Percentiles rank a stretch among this genome's conserved stretches.
phyloP scores from a whole-genome alignment of 352 stramenopile genomes.

The Phytopythium kandeliae region DNA sequence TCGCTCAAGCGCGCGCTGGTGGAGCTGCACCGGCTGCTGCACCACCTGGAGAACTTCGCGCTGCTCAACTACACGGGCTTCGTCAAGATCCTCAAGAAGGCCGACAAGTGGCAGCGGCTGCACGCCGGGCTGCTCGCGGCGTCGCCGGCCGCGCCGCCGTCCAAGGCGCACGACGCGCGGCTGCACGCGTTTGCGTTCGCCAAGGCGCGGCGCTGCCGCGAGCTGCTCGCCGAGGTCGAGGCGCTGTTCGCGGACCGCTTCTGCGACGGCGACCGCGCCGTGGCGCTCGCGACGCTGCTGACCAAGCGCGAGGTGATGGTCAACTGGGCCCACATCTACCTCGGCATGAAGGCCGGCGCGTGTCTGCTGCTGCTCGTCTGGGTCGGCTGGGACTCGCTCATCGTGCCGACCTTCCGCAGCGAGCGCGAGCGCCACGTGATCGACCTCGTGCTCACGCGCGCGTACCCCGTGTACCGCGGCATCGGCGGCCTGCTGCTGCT shows the following conservation, averaged over 20 bases:
- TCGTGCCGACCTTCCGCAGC: slow-evolving; percentile 70
- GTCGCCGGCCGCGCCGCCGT: slow-evolving; percentile 28
- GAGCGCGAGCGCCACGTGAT: slow-evolving; percentile 68
- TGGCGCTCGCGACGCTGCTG: slow-evolving; percentile 78
- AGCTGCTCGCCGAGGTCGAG: slow-evolving; percentile 57
- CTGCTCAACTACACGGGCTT: slow-evolving; percentile 98
- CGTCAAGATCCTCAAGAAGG: slow-evolving; percentile 97
- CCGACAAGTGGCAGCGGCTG: slow-evolving; percentile 73
- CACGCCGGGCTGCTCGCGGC: slow-evolving; percentile 15
- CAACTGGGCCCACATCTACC: slow-evolving; percentile 78
- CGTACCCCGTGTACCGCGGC: slow-evolving; percentile 94
- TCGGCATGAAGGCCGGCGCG: slow-evolving; percentile 79
- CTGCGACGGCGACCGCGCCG: slow-evolving; percentile 60
- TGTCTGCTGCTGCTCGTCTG: slow-evolving; percentile 84
- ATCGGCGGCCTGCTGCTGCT: slow-evolving; percentile 93
- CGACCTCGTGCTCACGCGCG: slow-evolving; percentile 64
- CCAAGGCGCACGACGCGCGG: slow-evolving; percentile 29
- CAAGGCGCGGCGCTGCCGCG: slow-evolving; percentile 38
- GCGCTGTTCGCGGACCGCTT: slow-evolving; percentile 65
- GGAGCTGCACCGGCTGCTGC: slow-evolving; percentile 92
- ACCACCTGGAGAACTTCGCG: slow-evolving; percentile 95
- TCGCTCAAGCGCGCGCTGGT: slow-evolving; percentile 91
- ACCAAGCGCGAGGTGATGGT: slow-evolving; percentile 70
- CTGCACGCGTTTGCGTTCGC: slow-evolving; percentile 61
- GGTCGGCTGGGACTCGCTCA: slow-evolving; percentile 94